Evolutionary conservation across 495 filamentous ascomycete species (phyloP).

Genomic region (Letharia lupina): DNA sequence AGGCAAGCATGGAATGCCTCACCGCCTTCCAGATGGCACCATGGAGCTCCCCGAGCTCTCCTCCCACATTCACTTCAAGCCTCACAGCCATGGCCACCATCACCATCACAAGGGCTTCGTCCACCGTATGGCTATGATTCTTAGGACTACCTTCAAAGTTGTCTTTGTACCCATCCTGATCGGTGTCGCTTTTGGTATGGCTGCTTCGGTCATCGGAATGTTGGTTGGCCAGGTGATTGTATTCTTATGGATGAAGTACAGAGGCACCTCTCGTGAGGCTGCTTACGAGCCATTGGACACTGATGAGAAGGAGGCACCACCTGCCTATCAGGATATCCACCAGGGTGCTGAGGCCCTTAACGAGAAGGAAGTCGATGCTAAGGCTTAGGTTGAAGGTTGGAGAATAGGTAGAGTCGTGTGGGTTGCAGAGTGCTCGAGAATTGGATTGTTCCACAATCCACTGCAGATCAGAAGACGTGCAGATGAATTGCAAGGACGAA

Average conservation of each 20-base stretch:
- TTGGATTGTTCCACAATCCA: background rate
- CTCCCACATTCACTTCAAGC: slow-evolving; percentile 27
- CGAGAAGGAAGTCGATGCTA: slow-evolving; percentile 24
- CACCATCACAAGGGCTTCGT: slow-evolving; percentile 33
- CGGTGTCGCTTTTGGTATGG: slow-evolving; percentile 43
- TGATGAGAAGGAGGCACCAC: slow-evolving; percentile 25
- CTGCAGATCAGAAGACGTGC: background rate
- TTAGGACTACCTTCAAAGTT: slow-evolving; percentile 28
- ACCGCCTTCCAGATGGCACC: slow-evolving; percentile 18
- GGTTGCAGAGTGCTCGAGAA: background rate
- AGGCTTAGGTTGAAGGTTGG: slow-evolving; percentile 5
- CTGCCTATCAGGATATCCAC: slow-evolving; percentile 20
- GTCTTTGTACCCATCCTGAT: slow-evolving; percentile 45
- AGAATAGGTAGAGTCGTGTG: background rate
- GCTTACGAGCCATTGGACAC: slow-evolving; percentile 18
- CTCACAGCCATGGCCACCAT: slow-evolving; percentile 27
- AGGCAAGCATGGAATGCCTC: slow-evolving; percentile 12
- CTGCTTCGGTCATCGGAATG: slow-evolving; percentile 47
- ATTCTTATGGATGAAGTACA: slow-evolving; percentile 39
- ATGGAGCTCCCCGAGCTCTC: slow-evolving; percentile 23
- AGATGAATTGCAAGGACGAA: background rate
- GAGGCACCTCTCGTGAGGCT: slow-evolving; percentile 6
- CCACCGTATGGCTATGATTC: slow-evolving; percentile 14
- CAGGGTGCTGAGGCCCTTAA: slow-evolving; percentile 5
- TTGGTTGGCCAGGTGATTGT: slow-evolving; percentile 43